Percentiles rank a stretch among this genome's conserved stretches.
phyloP scores from a whole-genome alignment of 164 flowering plant species.

The Berberis vulgaris region DNA sequence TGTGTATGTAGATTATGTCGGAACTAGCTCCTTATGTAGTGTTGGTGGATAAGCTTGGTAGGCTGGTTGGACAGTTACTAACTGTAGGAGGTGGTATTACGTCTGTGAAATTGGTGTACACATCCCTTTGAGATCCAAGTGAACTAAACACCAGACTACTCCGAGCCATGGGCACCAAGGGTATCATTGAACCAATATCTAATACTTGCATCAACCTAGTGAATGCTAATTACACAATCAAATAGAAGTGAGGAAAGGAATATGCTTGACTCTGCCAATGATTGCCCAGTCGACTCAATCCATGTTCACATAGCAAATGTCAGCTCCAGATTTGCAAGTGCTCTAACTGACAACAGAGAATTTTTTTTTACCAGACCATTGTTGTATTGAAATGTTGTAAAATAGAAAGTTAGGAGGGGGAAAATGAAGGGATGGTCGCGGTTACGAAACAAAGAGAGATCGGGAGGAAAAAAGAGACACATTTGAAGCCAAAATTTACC shows the following conservation, averaged over 20 bases:
- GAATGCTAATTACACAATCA: conserved; percentile 77
- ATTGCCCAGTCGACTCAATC: conserved; percentile 52
- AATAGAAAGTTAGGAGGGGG: no score
- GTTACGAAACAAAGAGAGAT: no score
- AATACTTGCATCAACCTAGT: conserved; percentile 52
- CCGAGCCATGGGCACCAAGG: conserved; percentile 81
- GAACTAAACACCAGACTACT: conserved; percentile 77
- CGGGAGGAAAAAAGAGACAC: no score
- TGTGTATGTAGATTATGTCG: conserved; percentile 38
- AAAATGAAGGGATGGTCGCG: no score
- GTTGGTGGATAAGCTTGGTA: conserved; percentile 74
- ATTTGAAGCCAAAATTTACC: no score
- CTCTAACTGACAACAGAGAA: conserved; percentile 41
- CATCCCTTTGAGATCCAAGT: conserved; percentile 54
- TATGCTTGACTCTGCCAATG: conserved; percentile 41
- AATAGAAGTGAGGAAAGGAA: conserved; percentile 66
- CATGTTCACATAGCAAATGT: conserved; percentile 61
- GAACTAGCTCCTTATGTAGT: conserved; percentile 63
- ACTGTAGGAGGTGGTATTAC: conserved; percentile 65
- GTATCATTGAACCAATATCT: conserved; percentile 78
- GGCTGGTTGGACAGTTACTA: conserved; percentile 67
- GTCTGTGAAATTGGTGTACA: conserved; percentile 63
- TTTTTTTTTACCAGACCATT: conserved; percentile 13
- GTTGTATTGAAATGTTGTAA: no score
- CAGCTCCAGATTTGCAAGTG: conserved; percentile 56